Conservation (phyloP, 495 filamentous ascomycete genomes). For the Tuber indicum region DNA sequence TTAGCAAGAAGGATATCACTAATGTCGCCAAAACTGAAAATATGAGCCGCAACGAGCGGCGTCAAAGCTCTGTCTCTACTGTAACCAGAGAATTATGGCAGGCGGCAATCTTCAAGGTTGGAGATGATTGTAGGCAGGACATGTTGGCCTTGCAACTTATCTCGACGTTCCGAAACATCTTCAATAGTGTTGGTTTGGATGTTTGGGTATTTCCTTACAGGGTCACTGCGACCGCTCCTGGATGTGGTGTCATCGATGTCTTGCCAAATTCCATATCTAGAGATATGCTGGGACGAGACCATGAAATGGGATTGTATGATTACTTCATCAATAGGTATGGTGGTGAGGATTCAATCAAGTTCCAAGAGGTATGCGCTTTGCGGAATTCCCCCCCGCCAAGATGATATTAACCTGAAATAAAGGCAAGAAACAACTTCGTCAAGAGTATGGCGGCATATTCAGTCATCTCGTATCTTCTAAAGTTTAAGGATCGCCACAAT, state of each 20-base stretch:
- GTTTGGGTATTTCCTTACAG: constrained; percentile 96
- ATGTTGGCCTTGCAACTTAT: constrained; percentile 97
- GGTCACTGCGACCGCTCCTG: constrained; percentile 95
- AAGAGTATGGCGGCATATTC: constrained; percentile 99
- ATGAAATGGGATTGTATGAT: constrained; percentile 95
- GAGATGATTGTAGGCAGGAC: constrained; percentile 96
- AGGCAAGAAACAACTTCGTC: constrained; percentile 88
- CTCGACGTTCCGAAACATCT: constrained; percentile 91
- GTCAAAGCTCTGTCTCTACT: constrained; percentile 40
- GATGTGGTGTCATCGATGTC: constrained; percentile 97
- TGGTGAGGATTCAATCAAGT: constrained; percentile 83
- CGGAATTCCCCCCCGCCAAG: background rate
- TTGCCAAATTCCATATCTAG: constrained; percentile 95
- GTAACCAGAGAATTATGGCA: constrained; percentile 89
- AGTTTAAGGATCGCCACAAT: constrained; percentile 99
- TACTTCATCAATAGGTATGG: constrained; percentile 98
- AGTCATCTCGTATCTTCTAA: constrained; percentile 91
- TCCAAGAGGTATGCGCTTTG: constrained; percentile 57
- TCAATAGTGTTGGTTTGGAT: constrained; percentile 85
- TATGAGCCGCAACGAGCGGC: constrained; percentile 42
- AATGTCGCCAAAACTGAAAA: constrained; percentile 46
- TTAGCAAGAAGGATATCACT: constrained; percentile 65
- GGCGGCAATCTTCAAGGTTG: constrained; percentile 99
- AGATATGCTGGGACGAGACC: constrained; percentile 96
- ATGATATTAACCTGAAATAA: background rate